Evolutionary conservation across 2,329 filamentous ascomycete species (phyloP), one percentile per base, ranked within the genome.

Genomic region (Trichoderma guizhouense): DNA sequence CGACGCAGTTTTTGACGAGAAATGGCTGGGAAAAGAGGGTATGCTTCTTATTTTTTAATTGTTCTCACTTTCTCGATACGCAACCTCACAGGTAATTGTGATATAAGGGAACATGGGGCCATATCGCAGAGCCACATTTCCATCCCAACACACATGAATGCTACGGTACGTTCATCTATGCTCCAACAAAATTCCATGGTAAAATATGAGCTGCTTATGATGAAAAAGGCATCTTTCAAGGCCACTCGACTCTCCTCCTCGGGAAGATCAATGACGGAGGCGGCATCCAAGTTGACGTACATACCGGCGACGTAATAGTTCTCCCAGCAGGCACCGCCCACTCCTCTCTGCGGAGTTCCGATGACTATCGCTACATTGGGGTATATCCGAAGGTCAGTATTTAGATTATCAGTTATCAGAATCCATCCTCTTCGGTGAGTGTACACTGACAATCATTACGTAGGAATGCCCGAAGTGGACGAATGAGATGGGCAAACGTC

Each of bases 101-200:
- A n/a, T 28, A 9, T 26, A 9, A 69, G 47, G 63, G 63, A 55
- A 55, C 47, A 3, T 66, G 63, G 63, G 63, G 63, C 3, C 63
- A 66, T 14, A 66, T 66, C 14, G 47, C 30, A 28, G 51, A 28
- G 32, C 14, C 28, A 12, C 63, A 66, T 26, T 66, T 66, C 26
- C 63, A 55, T 9, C 63, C 63, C 32, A 66, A 66, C 26, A 66
- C 63, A 4, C 63, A 66, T 21, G 63, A 66, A 55, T 55, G 43
- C 43, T 66, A 55, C 9, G 63, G 63, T 55, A n/a, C 2, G 30
- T 24, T 30, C 4, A 36, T 7, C 7, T 26, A 36, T 32, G 12
- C 3, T 8, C 7, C 26, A 18, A 24, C 8, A 6, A 15, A 32
- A 11, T 2, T 3, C n/a, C 6, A 9, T 8, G 8, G 3, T 6